Evolutionary conservation across 306 rosid genomes (phyloP), one percentile per base, ranked within the genome.

Genomic region (Bauhinia variegata): DNA sequence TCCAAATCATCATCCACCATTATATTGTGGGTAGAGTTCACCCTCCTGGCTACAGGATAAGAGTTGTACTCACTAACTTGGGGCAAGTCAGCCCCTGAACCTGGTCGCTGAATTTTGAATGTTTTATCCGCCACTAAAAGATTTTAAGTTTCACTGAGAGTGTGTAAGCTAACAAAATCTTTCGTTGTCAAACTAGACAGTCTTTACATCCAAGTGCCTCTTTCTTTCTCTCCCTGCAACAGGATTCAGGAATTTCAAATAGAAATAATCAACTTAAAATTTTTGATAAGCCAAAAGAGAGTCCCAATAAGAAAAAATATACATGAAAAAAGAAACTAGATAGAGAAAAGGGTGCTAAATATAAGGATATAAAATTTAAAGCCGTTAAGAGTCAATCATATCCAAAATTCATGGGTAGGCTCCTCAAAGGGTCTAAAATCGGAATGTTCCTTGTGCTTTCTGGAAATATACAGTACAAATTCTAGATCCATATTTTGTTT

Each of bases 61-160:
- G 85, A 82, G 85, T 54, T 83, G 83, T 79, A 88, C 84, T 91
- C 96, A 64, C 82, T 91, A 67, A 67, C 82, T 78, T 89, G 98
- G 96, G 98, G 98, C 90, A 93, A 82, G 76, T 93, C 90, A 75
- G 88, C 98, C 97, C 98, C 96, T 68, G 96, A 88, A 76, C 86
- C 93, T 78, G 89, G 88, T 59, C 89, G 96, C 96, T 87, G 91
- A 86, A 93, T 93, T 78, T 89, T 88, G 96, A 75, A 73, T 30
- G 57, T 77, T 77, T 72, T 60, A 44, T 60, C 67, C 76, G 48
- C 75, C 78, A 51, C 48, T 30, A 11, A 32, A 42, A 50, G 67
- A 55, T 47, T 47, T 37, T 23, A 1, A 50, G 50, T 60, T 66
- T 54, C 16, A 37, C 65, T 7, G 36, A 46, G 7, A 17, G 8